Conservation (phyloP, 139 green algal species). For the Parachlorella kessleri region DNA sequence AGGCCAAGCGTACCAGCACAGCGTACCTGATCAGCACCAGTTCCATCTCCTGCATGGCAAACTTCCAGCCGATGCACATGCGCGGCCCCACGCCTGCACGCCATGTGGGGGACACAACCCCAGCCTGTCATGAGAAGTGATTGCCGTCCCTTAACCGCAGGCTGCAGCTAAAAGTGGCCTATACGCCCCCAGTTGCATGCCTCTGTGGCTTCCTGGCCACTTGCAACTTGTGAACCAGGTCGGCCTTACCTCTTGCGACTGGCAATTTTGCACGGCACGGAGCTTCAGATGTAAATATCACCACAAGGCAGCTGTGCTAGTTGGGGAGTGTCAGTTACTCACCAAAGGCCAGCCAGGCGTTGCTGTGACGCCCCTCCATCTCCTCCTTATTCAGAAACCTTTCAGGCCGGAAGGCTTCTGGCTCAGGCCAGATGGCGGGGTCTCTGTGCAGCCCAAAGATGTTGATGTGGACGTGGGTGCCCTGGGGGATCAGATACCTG, state of each 20-base stretch:
- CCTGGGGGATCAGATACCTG: constrained; percentile 15
- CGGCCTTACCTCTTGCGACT: no score
- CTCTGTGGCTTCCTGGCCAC: no score
- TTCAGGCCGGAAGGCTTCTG: constrained; percentile 39
- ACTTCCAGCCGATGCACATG: constrained; percentile 42
- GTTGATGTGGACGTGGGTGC: constrained; percentile 33
- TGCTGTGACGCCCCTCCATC: background rate
- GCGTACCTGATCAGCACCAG: constrained; percentile 19
- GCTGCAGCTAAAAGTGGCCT: no score
- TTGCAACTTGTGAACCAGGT: no score
- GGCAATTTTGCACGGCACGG: no score
- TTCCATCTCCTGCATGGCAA: constrained; percentile 28
- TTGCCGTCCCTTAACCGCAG: no score
- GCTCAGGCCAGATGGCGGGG: constrained; percentile 25
- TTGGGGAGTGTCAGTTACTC: no score
- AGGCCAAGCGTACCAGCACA: background rate
- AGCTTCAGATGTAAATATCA: no score
- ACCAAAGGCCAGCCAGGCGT: constrained; percentile 45
- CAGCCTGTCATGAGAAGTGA: no score
- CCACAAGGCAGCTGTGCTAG: no score
- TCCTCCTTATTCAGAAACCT: constrained; percentile 28
- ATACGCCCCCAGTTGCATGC: no score
- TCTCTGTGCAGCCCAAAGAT: constrained; percentile 33
- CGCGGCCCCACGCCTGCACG: constrained; percentile 30
- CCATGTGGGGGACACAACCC: no score